Evolutionary conservation across 306 rosid genomes (phyloP), one percentile per base, ranked within the genome.

Genomic region (Urtica urens): DNA sequence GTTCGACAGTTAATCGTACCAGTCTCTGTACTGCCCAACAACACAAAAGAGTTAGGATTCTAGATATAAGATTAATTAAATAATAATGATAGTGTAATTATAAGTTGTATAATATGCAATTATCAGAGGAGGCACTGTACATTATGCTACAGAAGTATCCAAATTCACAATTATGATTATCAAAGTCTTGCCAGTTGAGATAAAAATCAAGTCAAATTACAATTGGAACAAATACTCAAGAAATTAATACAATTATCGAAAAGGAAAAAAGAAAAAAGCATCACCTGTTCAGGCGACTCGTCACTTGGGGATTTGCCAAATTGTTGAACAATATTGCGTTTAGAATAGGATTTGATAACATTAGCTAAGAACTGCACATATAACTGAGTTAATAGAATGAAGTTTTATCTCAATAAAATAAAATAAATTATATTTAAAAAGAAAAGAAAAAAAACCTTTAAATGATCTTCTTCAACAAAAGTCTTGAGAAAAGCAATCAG

Each of bases 1-100:
- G 87, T 57, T 73, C 81, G 46, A 90, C 75, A 49, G 99, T 85
- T 45, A 42, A 49, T 49, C 82, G 85, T 50, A 85, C 95, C 55
- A 90, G 68, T 46, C 53, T 71, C 96, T 90, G 92, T 56, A 53
- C 53, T 40, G 66, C 68, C 83, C n/a, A n/a, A n/a, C n/a, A n/a
- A n/a, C n/a, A n/a, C n/a, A n/a, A n/a, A n/a, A n/a, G n/a, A n/a
- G n/a, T n/a, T n/a, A n/a, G n/a, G n/a, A n/a, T n/a, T n/a, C n/a
- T n/a, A n/a, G n/a, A n/a, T n/a, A n/a, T n/a, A n/a, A n/a, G n/a
- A n/a, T n/a, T n/a, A n/a, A n/a, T n/a, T n/a, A n/a, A n/a, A n/a
- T n/a, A n/a, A n/a, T n/a, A n/a, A n/a, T n/a, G n/a, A n/a, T n/a
- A n/a, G n/a, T n/a, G n/a, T n/a, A n/a, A n/a, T n/a, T n/a, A n/a